Conservation (phyloP, 768 basidiomycete species). For the Lactarius evosmus region DNA sequence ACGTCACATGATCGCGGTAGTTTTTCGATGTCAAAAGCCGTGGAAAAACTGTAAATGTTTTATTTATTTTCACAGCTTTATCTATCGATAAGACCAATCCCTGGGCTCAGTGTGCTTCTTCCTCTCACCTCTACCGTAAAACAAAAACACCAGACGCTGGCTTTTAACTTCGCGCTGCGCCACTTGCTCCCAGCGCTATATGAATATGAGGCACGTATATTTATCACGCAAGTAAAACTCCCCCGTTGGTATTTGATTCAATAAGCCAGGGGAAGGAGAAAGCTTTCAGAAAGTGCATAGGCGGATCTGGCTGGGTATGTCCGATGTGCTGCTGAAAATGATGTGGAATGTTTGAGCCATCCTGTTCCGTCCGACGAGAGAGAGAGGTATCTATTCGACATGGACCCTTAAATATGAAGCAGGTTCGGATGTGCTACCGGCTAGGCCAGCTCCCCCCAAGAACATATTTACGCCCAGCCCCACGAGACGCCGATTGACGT, state of each 20-base stretch:
- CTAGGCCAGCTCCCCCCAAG: neutral
- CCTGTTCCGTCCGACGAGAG: neutral
- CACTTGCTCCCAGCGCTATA: neutral
- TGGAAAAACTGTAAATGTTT: too few relatives aligned
- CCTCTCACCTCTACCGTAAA: neutral
- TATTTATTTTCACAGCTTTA: neutral
- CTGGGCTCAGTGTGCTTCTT: too few relatives aligned
- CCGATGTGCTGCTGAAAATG: neutral
- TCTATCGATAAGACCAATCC: neutral
- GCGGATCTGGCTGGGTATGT: neutral
- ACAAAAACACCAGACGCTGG: neutral
- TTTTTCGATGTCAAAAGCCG: too few relatives aligned
- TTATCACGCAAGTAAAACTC: neutral
- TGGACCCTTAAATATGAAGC: neutral
- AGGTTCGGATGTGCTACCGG: neutral
- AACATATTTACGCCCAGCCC: neutral
- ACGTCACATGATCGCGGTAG: conserved; percentile 17
- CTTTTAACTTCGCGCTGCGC: neutral
- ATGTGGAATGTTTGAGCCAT: neutral
- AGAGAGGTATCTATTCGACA: neutral
- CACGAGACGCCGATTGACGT: too few relatives aligned
- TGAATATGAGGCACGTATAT: too few relatives aligned
- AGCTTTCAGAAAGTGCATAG: neutral
- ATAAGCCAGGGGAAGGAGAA: neutral
- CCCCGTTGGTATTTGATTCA: neutral